Evolutionary conservation across 257 asterid species (phyloP), one percentile per base, ranked within the genome.

Genomic region (Lavandula angustifolia): DNA sequence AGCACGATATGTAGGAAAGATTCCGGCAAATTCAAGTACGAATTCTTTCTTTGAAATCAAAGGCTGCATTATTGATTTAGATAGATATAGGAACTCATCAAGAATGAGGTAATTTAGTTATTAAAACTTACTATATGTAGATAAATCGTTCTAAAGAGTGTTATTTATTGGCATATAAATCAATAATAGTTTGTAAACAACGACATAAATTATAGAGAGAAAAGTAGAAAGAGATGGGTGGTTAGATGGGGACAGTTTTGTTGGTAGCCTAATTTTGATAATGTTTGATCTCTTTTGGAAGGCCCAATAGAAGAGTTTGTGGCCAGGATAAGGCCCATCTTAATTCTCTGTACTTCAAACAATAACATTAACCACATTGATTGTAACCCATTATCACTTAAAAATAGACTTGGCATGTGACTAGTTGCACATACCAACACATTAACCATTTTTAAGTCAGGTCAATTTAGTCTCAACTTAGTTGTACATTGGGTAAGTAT

Each of bases 221-320:
- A 3, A 7, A 41, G 2, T 2, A 41, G 11, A 9, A 10, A 9
- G 3, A 41, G 46, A 13, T 41, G 13, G 46, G 2, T 41, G 9
- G 4, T 9, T n/a, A 9, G 9, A 13, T 0, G 9, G 46, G 11
- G 9, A 41, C 3, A 10, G 2, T 9, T 10, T 10, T 41, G 47
- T 42, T 42, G 47, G 13, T 56, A 7, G 31, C 59, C 22, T 31
- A 53, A 53, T 29, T 11, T 53, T 51, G 14, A 22, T 53, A 5
- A 4, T 6, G 1, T 8, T 34, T 4, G 0, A 9, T 9, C 6
- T 3, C 34, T 6, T 22, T 16, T 7, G n/a, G 3, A 14, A 58
- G 73, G 52, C 67, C 73, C 60, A 68, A 34, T 9, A 18, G 5
- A 10, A 33, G 27, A 6, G 4, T 41, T 33, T 16, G 65, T 47